Percentiles rank a stretch among this genome's conserved stretches.
phyloP scores from a whole-genome alignment of 805 yeast genomes.

The Schizosaccharomyces cryophilus region DNA sequence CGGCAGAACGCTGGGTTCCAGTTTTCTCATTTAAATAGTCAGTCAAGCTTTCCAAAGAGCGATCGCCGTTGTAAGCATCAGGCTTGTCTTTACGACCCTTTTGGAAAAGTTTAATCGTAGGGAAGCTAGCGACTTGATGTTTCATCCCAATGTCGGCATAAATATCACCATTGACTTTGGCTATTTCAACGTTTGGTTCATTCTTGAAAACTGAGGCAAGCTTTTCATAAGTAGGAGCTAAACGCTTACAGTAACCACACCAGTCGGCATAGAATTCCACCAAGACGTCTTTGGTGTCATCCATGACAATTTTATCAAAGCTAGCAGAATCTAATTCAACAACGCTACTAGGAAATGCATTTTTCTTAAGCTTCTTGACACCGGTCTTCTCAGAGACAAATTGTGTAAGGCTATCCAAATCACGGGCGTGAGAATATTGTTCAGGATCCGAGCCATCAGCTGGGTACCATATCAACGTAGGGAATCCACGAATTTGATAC shows the following conservation, averaged over 20 bases:
- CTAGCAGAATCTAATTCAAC: slow-evolving; percentile 17
- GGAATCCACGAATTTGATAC: slow-evolving; percentile 60
- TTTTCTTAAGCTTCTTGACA: slow-evolving; percentile 4
- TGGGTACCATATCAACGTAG: slow-evolving; percentile 75
- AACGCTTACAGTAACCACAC: slow-evolving; percentile 73
- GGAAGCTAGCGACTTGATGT: slow-evolving; percentile 46
- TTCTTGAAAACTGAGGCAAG: slow-evolving; percentile 7
- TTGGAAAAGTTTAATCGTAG: slow-evolving; percentile 40
- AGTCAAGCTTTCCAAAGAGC: slow-evolving; percentile 49
- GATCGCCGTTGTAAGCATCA: slow-evolving; percentile 37
- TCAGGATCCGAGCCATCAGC: slow-evolving; percentile 27
- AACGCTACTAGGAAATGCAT: slow-evolving; percentile 6
- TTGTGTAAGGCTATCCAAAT: slow-evolving; percentile 28
- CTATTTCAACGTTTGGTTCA: slow-evolving; percentile 36
- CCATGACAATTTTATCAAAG: slow-evolving; percentile 20
- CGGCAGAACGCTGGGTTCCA: slow-evolving; percentile 29
- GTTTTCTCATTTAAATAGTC: slow-evolving; percentile 38
- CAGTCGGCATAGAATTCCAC: slow-evolving; percentile 38
- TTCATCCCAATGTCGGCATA: slow-evolving; percentile 59
- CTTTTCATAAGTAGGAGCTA: slow-evolving; percentile 39
- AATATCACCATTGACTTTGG: slow-evolving; percentile 62
- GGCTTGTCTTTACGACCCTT: slow-evolving; percentile 30
- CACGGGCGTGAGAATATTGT: slow-evolving; percentile 18
- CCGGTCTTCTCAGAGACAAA: slow-evolving; percentile 19
- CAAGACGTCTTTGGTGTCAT: slow-evolving; percentile 17